Evolutionary conservation across 2,329 filamentous ascomycete genomes (phyloP).

Genomic region (Claviceps citrina): DNA sequence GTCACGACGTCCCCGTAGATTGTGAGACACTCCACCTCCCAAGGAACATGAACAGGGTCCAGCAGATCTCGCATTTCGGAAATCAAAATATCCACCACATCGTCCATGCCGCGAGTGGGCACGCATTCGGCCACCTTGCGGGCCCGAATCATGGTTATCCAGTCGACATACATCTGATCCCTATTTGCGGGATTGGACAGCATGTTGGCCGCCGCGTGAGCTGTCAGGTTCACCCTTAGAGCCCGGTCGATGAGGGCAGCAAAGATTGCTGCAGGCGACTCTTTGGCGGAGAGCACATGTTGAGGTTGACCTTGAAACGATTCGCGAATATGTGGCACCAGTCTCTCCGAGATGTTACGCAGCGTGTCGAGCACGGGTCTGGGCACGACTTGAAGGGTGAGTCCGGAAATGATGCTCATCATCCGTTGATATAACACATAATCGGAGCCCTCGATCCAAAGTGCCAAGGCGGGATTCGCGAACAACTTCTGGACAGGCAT

Average conservation of each 20-base stretch:
- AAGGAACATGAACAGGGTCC: conserved; percentile 49
- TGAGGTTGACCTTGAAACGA: conserved; percentile 73
- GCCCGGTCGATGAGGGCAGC: conserved; percentile 73
- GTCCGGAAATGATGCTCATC: conserved; percentile 77
- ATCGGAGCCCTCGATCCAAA: conserved; percentile 93
- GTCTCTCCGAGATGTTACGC: conserved; percentile 65
- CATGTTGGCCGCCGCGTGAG: conserved; percentile 87
- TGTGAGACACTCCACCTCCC: conserved; percentile 47
- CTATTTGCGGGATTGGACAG: conserved; percentile 77
- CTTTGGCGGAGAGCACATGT: conserved; percentile 75
- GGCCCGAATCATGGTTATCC: conserved; percentile 51
- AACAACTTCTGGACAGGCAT: conserved; percentile 93
- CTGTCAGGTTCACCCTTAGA: conserved; percentile 80
- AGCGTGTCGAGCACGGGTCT: conserved; percentile 76
- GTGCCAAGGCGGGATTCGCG: conserved; percentile 60
- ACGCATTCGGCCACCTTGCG: conserved; percentile 49
- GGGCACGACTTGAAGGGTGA: conserved; percentile 83
- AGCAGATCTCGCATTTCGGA: conserved; percentile 55
- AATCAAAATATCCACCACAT: conserved; percentile 46
- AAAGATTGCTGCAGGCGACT: conserved; percentile 79
- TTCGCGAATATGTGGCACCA: conserved; percentile 68
- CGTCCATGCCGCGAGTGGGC: conserved; percentile 49
- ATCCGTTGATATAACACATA: conserved; percentile 94
- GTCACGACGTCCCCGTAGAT: conserved; percentile 42
- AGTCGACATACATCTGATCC: conserved; percentile 91